Percentiles rank a stretch among this genome's conserved stretches.
These are phyloP conservation scores for Cenchrus purpureus DNA, from an alignment of 176 grass and related monocot genomes.

Conservation along the genomic window DNA sequence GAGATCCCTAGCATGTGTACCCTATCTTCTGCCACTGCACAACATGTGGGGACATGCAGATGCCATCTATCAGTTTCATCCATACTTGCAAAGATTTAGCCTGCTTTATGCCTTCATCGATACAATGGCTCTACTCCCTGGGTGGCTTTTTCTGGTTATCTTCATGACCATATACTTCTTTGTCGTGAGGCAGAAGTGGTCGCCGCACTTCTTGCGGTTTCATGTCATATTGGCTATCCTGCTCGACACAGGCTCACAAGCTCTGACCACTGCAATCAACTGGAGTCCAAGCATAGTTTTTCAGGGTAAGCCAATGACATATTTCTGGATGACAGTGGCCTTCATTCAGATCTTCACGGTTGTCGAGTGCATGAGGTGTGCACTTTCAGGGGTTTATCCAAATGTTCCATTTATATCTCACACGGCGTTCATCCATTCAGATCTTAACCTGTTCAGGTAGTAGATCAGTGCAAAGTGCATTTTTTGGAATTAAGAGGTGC, in stretches of 20 bases:
- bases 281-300: slow-evolving; percentile 77
- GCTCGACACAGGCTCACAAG: slow-evolving; percentile 74
- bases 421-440: slow-evolving; percentile 81
- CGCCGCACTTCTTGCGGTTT: slow-evolving; percentile 83
- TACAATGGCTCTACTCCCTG: slow-evolving; percentile 73
- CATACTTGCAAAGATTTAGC: slow-evolving; percentile 62
- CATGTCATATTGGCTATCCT: slow-evolving; percentile 84
- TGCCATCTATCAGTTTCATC: slow-evolving; percentile 79
- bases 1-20: slow-evolving; percentile 72
- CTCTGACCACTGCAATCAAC: slow-evolving; percentile 60
- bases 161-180: slow-evolving; percentile 78
- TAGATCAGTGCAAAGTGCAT: slow-evolving; percentile 14
- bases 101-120: slow-evolving; percentile 75
- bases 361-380: slow-evolving; percentile 85
- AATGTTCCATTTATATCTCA: slow-evolving; percentile 79
- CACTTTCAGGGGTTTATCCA: slow-evolving; percentile 63
- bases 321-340: slow-evolving; percentile 79
- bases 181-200: slow-evolving; percentile 80
- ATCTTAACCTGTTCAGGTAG: slow-evolving; percentile 79
- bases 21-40: slow-evolving; percentile 87
- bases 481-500: slow-evolving; percentile 28
- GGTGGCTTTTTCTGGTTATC: slow-evolving; percentile 67
- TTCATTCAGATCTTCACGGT: slow-evolving; percentile 82
- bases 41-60: slow-evolving; percentile 81
- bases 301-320: slow-evolving; percentile 61